These are phyloP conservation scores for Codiaeum variegatum DNA, from an alignment of 441 rosid species.

Conservation along the genomic window DNA sequence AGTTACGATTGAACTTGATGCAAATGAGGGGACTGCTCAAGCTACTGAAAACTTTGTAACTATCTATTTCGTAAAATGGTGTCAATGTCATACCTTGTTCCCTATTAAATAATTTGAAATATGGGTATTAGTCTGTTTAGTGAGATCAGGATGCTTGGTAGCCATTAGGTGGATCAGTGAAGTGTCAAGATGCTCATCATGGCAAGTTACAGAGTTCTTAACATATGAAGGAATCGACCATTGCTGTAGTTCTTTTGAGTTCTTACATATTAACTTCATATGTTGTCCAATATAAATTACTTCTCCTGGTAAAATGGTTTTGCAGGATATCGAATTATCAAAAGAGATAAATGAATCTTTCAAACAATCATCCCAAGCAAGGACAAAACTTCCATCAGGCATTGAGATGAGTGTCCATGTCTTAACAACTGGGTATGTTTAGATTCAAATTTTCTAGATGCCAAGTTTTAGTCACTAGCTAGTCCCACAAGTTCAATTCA, in stretches of 20 bases:
- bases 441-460: conserved; percentile 17
- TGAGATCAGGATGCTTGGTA: not conserved
- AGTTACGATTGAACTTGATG: not conserved
- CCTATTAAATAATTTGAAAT: not conserved
- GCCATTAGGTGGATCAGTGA: not conserved
- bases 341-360: conserved; percentile 98
- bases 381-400: conserved; percentile 95
- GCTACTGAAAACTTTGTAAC: not conserved
- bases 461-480: conserved; percentile 11
- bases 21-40: not conserved
- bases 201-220: not conserved
- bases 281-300: not conserved
- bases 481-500: conserved; percentile 3
- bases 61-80: not conserved
- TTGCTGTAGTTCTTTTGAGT: not conserved
- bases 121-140: not conserved
- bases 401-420: conserved; percentile 99
- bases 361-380: conserved; percentile 97
- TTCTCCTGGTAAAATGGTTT: not conserved
- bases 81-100: not conserved
- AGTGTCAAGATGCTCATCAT: not conserved
- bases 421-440: conserved; percentile 86
- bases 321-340: conserved; percentile 93
- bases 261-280: not conserved
- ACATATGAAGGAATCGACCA: not conserved